A percentile compares a stretch with the other conserved stretches of the same genome.
These are phyloP conservation scores for Botrytis aclada DNA, from an alignment of 2,329 filamentous ascomycete species.

Conservation along the genomic window DNA sequence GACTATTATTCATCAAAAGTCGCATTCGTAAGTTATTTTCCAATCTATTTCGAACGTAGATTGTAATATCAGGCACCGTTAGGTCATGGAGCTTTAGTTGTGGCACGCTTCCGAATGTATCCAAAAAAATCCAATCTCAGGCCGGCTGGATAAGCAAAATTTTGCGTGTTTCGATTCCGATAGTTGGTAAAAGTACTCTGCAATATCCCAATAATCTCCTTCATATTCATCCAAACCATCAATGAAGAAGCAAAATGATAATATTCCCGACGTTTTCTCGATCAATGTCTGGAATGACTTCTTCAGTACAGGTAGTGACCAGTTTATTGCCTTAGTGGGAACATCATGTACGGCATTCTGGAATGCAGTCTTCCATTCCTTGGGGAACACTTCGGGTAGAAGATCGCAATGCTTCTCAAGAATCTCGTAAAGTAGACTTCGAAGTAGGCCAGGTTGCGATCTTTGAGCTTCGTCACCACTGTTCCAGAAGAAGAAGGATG, in stretches of 20 bases:
- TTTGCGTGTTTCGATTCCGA: background rate
- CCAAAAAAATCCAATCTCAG: background rate
- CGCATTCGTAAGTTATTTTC: background rate
- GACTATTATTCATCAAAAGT: background rate
- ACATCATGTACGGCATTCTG: background rate
- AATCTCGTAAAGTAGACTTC: background rate
- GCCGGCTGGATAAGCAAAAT: background rate
- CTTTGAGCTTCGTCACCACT: background rate
- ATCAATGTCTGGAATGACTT: background rate
- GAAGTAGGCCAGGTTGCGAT: background rate
- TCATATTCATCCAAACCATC: conserved; percentile 10
- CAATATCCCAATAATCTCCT: background rate
- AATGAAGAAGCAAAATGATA: conserved; percentile 12
- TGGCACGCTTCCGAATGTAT: background rate
- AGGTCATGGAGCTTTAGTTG: background rate
- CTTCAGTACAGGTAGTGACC: background rate
- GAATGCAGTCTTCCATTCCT: background rate
- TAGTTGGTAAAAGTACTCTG: background rate
- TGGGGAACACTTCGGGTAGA: background rate
- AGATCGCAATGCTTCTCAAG: background rate
- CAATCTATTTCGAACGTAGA: background rate
- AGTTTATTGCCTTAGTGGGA: background rate
- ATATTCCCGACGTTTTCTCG: background rate
- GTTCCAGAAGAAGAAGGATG: conserved; percentile 48
- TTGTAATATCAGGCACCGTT: background rate